Percentiles rank a stretch among this genome's conserved stretches.
These are phyloP conservation scores for Neoboletus magnificus DNA, from an alignment of 768 basidiomycete genomes.

Conservation along the genomic window DNA sequence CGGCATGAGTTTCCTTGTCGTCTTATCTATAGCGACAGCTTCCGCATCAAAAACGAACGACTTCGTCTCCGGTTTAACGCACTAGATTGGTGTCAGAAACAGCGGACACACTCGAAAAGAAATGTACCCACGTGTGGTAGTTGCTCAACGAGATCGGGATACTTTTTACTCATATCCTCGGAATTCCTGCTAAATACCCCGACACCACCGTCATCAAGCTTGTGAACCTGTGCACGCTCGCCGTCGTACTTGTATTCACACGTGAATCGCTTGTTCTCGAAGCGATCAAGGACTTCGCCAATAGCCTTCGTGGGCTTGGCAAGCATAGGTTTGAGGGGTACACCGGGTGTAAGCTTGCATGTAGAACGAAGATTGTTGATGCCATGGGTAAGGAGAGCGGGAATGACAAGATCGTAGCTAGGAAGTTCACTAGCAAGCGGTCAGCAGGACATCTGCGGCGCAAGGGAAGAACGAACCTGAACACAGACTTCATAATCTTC, in stretches of 20 bases:
- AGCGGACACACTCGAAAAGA: background rate
- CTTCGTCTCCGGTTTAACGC: conserved; percentile 75
- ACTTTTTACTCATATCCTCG: conserved; percentile 99
- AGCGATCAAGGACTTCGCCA: conserved; percentile 93
- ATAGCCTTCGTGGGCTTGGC: conserved; percentile 99
- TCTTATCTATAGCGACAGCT: conserved; percentile 91
- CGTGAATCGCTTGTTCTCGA: conserved; percentile 93
- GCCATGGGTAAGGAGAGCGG: conserved; percentile 79
- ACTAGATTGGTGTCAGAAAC: conserved; percentile 44
- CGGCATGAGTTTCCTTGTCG: conserved; percentile 83
- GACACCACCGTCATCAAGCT: conserved; percentile 74
- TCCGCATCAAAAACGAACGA: conserved; percentile 96
- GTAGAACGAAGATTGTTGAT: conserved; percentile 62
- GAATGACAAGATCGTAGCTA: conserved; percentile 87
- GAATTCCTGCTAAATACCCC: conserved; percentile 96
- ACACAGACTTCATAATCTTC: conserved; percentile 81
- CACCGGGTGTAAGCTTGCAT: conserved; percentile 92
- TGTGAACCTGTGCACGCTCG: conserved; percentile 95
- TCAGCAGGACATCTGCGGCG: background rate
- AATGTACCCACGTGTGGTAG: conserved; percentile 65
- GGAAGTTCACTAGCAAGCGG: conserved; percentile 75
- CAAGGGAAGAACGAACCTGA: conserved; percentile 57
- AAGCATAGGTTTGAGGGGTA: conserved; percentile 97
- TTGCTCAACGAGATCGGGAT: conserved; percentile 96
- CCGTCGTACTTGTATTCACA: conserved; percentile 99